A percentile compares a stretch with the other conserved stretches of the same genome.
Conservation (phyloP, 1,284 basidiomycete species). For the Wolfiporia cocos region DNA sequence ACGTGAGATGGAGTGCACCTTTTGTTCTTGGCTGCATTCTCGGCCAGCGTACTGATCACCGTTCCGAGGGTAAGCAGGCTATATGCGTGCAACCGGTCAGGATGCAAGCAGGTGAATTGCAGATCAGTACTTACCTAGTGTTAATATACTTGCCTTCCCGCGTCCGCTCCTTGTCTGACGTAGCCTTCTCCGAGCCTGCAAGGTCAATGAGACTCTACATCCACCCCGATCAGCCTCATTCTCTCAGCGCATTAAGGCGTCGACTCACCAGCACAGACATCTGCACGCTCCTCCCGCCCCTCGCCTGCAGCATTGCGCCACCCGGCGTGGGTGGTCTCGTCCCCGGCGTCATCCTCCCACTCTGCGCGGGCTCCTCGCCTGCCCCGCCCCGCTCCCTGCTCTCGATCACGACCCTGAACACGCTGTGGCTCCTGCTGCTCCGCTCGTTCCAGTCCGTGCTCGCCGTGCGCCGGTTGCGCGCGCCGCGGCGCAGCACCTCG, state of each 20-base stretch:
- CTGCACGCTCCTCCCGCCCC: constrained; percentile 69
- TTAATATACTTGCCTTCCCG: constrained; percentile 94
- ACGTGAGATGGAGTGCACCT: constrained; percentile 33
- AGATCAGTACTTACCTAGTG: constrained; percentile 48
- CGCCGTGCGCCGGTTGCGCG: constrained; percentile 85
- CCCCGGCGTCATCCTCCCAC: constrained; percentile 51
- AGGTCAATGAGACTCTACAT: constrained; percentile 84
- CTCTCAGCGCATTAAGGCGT: background rate
- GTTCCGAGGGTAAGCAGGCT: constrained; percentile 86
- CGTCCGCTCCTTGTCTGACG: constrained; percentile 88
- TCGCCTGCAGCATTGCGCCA: constrained; percentile 61
- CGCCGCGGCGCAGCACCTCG: constrained; percentile 81
- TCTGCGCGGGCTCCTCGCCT: constrained; percentile 34
- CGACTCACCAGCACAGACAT: constrained; percentile 70
- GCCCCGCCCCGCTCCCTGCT: constrained; percentile 56
- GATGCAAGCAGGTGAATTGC: background rate
- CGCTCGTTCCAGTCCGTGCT: constrained; percentile 97
- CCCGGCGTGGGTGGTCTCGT: constrained; percentile 57
- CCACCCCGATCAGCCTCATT: no score
- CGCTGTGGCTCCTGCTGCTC: constrained; percentile 88
- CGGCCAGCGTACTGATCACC: constrained; percentile 85
- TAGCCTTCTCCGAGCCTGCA: constrained; percentile 96
- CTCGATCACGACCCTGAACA: constrained; percentile 87
- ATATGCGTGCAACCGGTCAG: background rate
- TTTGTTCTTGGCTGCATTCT: constrained; percentile 78